Evolutionary conservation across 1,284 basidiomycete genomes (phyloP).

Genomic region (Apiotrichum sp.): DNA sequence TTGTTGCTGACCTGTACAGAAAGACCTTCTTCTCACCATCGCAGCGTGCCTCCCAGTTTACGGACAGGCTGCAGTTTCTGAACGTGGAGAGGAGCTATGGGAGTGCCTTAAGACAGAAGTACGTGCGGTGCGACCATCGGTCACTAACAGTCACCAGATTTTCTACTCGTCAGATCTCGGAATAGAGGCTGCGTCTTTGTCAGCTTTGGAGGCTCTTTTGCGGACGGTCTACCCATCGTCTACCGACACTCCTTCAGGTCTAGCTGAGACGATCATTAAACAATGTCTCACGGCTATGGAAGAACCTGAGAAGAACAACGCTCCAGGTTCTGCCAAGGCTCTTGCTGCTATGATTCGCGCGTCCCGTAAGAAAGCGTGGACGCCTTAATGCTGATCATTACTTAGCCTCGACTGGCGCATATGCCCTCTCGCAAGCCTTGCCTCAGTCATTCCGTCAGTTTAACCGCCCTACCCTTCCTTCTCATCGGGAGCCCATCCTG

Average conservation of each 20-base stretch:
- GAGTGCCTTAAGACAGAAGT: constrained; percentile 83
- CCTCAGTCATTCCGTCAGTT: constrained; percentile 71
- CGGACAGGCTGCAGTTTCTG: constrained; percentile 58
- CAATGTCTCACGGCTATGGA: constrained; percentile 72
- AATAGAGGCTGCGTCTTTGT: constrained; percentile 67
- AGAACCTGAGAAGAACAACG: constrained; percentile 87
- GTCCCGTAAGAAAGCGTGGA: constrained; percentile 55
- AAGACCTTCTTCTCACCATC: constrained; percentile 73
- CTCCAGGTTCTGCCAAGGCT: constrained; percentile 73
- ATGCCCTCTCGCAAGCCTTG: constrained; percentile 60
- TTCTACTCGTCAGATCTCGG: constrained; percentile 76
- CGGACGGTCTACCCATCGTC: constrained; percentile 59
- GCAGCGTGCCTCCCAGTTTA: constrained; percentile 72
- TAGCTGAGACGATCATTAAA: constrained; percentile 67
- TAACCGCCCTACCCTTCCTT: constrained; percentile 66
- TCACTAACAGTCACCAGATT: constrained; percentile 53
- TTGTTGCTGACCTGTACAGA: constrained; percentile 49
- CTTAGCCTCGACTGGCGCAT: constrained; percentile 63
- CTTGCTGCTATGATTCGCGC: constrained; percentile 68
- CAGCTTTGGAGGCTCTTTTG: constrained; percentile 64
- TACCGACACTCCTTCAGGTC: constrained; percentile 48
- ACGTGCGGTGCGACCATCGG: constrained; percentile 6
- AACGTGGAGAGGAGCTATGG: constrained; percentile 71
- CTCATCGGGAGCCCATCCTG: constrained; percentile 67
- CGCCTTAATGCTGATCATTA: constrained; percentile 12